Base-by-base conservation (phyloP, 306 rosid species). In the Astragalus membranaceus region DNA sequence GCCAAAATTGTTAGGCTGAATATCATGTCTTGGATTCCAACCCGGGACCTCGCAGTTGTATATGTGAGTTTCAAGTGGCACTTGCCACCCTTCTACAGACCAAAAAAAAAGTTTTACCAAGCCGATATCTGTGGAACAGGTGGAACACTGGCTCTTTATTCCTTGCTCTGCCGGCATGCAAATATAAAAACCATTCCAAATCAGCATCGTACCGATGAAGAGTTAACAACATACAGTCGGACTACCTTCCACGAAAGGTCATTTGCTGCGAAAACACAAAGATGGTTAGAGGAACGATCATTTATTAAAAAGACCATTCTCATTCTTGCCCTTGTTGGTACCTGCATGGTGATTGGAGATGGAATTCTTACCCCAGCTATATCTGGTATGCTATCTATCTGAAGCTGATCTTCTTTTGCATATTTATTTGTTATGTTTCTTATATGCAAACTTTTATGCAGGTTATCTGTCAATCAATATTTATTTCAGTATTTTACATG, bases 301-400 rank as follows among this genome's bases (percentile, higher is more conserved):
- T 76, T 69, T 72, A 83, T 82, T 72, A 94, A 87, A 78, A 85
- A 76, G 74, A 68, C 56, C 5, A 85, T 94, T 77, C 98, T 94
- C 77, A 73, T 94, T 66, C 96, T 94, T 32, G 98, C 88, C 75
- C 97, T 94, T 71, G 87, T 90, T 70, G 98, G 98, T 74, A 90
- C 98, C 76, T 90, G 96, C 80, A 94, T 94, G 98, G 97, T 90
- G 32, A 88, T 94, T 81, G 98, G 98, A 69, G 98, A 94, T 81
- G 98, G 98, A 56, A 94, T 94, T 87, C 94, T 94, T 64, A 94
- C 98, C 73, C 98, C 98, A 44, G 98, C 97, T 54, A 90, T 94
- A 76, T 94, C 98, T 44, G 98, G 98, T 94, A 74, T 54, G 57
- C 42, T 56, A 57, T 85, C 52, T 44, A 46, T 78, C 70, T 60